phyloP scores from a whole-genome alignment of 2,329 filamentous ascomycete species.

The Exophiala sideris region DNA sequence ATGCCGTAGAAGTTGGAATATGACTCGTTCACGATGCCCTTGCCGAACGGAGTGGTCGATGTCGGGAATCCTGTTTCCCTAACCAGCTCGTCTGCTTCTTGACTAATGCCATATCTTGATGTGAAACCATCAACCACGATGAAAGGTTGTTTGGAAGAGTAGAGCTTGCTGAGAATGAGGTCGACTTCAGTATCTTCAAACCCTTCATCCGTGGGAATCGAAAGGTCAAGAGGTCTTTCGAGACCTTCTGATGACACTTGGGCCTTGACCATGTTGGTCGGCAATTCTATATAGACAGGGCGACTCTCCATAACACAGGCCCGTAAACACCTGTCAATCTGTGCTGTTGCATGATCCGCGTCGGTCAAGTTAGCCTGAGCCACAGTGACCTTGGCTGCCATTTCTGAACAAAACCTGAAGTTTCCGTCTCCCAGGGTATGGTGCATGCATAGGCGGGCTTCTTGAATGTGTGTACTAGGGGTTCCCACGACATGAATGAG shows the following conservation, averaged over 20 bases:
- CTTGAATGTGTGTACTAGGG: slow-evolving; percentile 21
- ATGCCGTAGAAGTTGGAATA: slow-evolving; percentile 49
- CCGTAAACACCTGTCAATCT: slow-evolving; percentile 52
- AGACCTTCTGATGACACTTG: slow-evolving; percentile 19
- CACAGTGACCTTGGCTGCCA: slow-evolving; percentile 50
- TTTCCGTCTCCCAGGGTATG: slow-evolving; percentile 48
- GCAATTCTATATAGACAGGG: slow-evolving; percentile 57
- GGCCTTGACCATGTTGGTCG: slow-evolving; percentile 32
- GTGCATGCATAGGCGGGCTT: slow-evolving; percentile 28
- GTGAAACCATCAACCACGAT: slow-evolving; percentile 54
- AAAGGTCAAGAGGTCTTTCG: slow-evolving; percentile 21
- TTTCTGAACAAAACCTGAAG: slow-evolving; percentile 50
- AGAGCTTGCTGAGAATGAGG: slow-evolving; percentile 39
- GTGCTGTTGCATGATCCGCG: slow-evolving; percentile 43
- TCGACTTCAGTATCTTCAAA: slow-evolving; percentile 29
- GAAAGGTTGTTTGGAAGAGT: slow-evolving; percentile 46
- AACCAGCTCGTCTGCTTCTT: slow-evolving; percentile 44
- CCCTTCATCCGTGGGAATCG: slow-evolving; percentile 25
- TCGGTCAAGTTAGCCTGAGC: slow-evolving; percentile 50
- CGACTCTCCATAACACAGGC: slow-evolving; percentile 53
- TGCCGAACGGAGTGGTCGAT: slow-evolving; percentile 48
- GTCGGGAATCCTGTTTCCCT: slow-evolving; percentile 47
- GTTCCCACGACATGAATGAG: slow-evolving; percentile 60
- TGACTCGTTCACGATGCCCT: slow-evolving; percentile 50
- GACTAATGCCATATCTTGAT: slow-evolving; percentile 41